Conservation (phyloP, 2,329 filamentous ascomycete genomes). For the Arthrobotrys entomopaga region DNA sequence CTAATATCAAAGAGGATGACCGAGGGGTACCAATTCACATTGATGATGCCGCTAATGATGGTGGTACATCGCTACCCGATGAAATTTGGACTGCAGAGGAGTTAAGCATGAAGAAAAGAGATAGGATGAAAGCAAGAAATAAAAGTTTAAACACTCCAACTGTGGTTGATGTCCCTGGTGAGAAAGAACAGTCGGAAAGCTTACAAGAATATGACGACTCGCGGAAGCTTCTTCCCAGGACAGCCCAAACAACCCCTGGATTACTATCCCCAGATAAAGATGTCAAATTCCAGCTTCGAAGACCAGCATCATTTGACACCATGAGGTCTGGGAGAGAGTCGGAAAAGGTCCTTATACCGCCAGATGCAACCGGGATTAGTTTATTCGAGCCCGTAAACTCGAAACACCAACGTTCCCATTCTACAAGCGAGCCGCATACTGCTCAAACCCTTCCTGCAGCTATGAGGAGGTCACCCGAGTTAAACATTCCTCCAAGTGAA, state of each 20-base stretch:
- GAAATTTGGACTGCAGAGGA: slow-evolving; percentile 34
- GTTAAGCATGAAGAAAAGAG: slow-evolving; percentile 18
- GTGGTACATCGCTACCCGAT: slow-evolving; percentile 24
- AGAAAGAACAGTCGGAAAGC: not conserved
- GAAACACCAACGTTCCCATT: slow-evolving; percentile 32
- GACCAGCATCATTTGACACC: slow-evolving; percentile 34
- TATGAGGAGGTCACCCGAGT: not conserved
- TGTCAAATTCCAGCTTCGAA: slow-evolving; percentile 16
- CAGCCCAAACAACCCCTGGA: slow-evolving; percentile 31
- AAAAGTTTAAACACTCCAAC: too few relatives aligned
- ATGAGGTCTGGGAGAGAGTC: slow-evolving; percentile 22
- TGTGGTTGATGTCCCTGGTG: not conserved
- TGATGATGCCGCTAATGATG: slow-evolving; percentile 5
- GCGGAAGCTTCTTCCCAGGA: slow-evolving; percentile 14
- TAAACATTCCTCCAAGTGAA: slow-evolving; percentile 14
- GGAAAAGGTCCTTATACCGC: slow-evolving; percentile 44
- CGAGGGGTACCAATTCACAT: not conserved
- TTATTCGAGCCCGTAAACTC: slow-evolving; percentile 16
- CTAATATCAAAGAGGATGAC: slow-evolving; percentile 10
- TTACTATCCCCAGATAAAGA: slow-evolving; percentile 33
- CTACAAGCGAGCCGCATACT: slow-evolving; percentile 10
- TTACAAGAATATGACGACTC: not conserved
- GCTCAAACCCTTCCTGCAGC: not conserved
- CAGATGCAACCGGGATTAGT: slow-evolving; percentile 26
- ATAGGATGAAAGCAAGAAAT: slow-evolving; percentile 17